Conservation (phyloP, 1,139 yeast genomes). For the Hyphopichia pseudoburtonii region DNA sequence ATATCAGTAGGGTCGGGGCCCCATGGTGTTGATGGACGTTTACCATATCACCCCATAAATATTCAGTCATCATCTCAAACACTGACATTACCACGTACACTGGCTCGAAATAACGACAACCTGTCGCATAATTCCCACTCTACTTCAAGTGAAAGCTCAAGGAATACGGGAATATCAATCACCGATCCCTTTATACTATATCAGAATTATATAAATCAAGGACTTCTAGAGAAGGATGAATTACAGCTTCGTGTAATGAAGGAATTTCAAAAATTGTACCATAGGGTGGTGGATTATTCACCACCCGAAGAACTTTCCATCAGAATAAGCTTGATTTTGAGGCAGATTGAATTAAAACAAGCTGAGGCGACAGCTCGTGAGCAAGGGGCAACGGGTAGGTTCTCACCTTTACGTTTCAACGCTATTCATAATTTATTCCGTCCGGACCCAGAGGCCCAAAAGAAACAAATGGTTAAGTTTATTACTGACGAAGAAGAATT, state of each 20-base stretch:
- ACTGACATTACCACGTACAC: too few species aligned
- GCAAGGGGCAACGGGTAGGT: constrained; percentile 7
- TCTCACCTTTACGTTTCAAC: constrained; percentile 16
- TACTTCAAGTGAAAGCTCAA: not conserved
- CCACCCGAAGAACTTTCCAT: constrained; percentile 56
- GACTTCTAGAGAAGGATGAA: constrained; percentile 53
- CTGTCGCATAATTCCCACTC: constrained; percentile 4
- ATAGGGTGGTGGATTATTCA: constrained; percentile 56
- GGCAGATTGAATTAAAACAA: constrained; percentile 44
- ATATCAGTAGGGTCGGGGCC: constrained; percentile 25
- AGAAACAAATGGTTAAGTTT: constrained; percentile 41
- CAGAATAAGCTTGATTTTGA: constrained; percentile 45
- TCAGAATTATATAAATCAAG: constrained; percentile 51
- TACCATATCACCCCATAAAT: constrained; percentile 16
- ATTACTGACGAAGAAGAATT: constrained; percentile 66
- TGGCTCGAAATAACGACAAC: not conserved
- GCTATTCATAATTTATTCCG: constrained; percentile 21
- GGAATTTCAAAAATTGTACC: constrained; percentile 62
- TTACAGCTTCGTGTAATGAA: constrained; percentile 62
- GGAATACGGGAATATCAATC: constrained; percentile 35
- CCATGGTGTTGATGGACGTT: constrained; percentile 41
- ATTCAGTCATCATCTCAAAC: not conserved
- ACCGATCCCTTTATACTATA: constrained; percentile 68
- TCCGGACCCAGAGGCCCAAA: constrained; percentile 28
- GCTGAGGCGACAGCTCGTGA: constrained; percentile 19